These are phyloP conservation scores for Venturiaceae sp. DNA, from an alignment of 2,329 filamentous ascomycete species.

Conservation along the genomic window DNA sequence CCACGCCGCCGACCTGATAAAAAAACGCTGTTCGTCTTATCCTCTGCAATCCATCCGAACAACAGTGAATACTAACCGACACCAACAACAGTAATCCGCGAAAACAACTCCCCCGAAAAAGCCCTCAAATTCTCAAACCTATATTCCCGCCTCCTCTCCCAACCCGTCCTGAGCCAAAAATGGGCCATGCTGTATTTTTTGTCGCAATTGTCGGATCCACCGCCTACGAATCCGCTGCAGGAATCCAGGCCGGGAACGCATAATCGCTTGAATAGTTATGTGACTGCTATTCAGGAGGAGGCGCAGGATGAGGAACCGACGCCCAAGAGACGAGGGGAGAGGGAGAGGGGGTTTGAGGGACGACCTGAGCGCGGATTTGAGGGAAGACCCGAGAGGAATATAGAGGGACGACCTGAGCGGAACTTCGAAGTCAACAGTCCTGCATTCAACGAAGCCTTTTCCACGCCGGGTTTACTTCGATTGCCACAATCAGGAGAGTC, in stretches of 20 bases:
- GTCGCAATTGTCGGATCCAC: slow-evolving; percentile 41
- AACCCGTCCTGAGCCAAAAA: slow-evolving; percentile 89
- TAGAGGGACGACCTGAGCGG: slow-evolving; percentile 10
- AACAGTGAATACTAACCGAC: slow-evolving; percentile 1
- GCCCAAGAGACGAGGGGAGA: not conserved
- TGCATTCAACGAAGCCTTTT: slow-evolving; percentile 38
- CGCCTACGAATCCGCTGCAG: slow-evolving; percentile 27
- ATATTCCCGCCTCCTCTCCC: slow-evolving; percentile 78
- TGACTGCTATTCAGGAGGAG: not conserved
- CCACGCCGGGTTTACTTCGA: slow-evolving; percentile 32
- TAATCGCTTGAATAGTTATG: not conserved
- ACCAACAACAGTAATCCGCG: slow-evolving; percentile 56
- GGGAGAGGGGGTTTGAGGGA: not conserved
- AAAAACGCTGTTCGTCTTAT: slow-evolving; percentile 47
- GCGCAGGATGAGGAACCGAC: slow-evolving; percentile 3
- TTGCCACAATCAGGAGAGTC: slow-evolving; percentile 16
- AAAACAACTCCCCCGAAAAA: slow-evolving; percentile 62
- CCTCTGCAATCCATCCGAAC: not conserved
- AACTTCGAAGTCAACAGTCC: slow-evolving; percentile 16
- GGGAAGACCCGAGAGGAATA: slow-evolving; percentile 12
- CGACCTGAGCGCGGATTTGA: not conserved
- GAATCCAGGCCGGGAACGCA: slow-evolving; percentile 3
- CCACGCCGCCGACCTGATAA: slow-evolving; percentile 88
- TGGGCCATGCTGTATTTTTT: slow-evolving; percentile 94
- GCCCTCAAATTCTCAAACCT: slow-evolving; percentile 82